Evolutionary conservation across 1,139 yeast genomes (phyloP).

Genomic region (Trichomonascaceae sp.): DNA sequence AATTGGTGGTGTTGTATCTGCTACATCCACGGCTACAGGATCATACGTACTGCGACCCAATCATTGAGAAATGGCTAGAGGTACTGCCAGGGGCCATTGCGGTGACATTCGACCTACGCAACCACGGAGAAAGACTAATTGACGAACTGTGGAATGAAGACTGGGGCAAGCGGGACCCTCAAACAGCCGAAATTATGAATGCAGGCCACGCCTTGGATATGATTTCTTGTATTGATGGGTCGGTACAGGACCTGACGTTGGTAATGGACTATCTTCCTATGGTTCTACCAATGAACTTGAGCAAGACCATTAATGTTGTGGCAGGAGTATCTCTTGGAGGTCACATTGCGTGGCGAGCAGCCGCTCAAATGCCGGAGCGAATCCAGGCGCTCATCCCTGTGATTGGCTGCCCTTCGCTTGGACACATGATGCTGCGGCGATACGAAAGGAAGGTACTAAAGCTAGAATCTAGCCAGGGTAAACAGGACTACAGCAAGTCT

Average conservation of each 20-base stretch:
- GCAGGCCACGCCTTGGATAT: slow-evolving; percentile 40
- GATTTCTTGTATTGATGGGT: slow-evolving; percentile 39
- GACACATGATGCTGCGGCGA: slow-evolving; percentile 9
- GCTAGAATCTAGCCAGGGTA: too few relatives aligned
- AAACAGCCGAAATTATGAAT: slow-evolving; percentile 18
- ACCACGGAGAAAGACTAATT: slow-evolving; percentile 43
- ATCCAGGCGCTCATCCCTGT: slow-evolving; percentile 9
- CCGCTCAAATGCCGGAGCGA: slow-evolving; percentile 5
- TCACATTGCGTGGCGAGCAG: slow-evolving; percentile 12
- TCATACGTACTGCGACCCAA: slow-evolving; percentile 10
- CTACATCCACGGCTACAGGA: slow-evolving; percentile 17
- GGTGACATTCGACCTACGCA: slow-evolving; percentile 44
- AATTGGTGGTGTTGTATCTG: slow-evolving; percentile 11
- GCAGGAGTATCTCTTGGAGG: slow-evolving; percentile 12
- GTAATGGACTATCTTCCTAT: slow-evolving; percentile 38
- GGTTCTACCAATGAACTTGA: slow-evolving; percentile 19
- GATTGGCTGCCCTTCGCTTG: slow-evolving; percentile 10
- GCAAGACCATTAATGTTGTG: slow-evolving; percentile 7
- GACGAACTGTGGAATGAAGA: slow-evolving; percentile 27
- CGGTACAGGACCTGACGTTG: slow-evolving; percentile 35
- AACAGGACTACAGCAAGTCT: too few relatives aligned
- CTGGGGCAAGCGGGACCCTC: slow-evolving; percentile 30
- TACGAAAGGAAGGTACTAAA: slow-evolving; percentile 5
- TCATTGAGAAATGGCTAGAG: slow-evolving; percentile 13
- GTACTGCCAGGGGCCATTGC: slow-evolving; percentile 21